Percentiles rank a stretch among this genome's conserved stretches.
Conservation (phyloP, 1,284 basidiomycete species). For the Stygiomarasmius scandens region DNA sequence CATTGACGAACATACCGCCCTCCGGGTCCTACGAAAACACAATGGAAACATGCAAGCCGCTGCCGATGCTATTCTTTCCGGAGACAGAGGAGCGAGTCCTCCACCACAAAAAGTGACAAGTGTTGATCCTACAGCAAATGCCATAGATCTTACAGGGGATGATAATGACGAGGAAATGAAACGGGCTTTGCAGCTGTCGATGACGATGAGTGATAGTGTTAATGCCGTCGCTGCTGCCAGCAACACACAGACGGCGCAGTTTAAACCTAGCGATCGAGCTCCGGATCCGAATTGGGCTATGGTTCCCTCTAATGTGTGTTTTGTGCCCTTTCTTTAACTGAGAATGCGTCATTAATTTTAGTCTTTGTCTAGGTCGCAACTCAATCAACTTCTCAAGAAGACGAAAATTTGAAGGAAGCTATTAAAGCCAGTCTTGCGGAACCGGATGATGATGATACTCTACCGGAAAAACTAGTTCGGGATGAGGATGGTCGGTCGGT, state of each 20-base stretch:
- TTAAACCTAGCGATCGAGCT: conserved; percentile 61
- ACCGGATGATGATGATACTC: conserved; percentile 41
- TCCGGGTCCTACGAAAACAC: conserved; percentile 57
- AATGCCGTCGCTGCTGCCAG: no score
- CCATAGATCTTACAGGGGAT: conserved; percentile 63
- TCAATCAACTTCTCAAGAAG: conserved; percentile 9
- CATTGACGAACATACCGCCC: conserved; percentile 48
- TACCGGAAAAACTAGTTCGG: conserved; percentile 55
- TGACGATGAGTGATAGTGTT: conserved; percentile 36
- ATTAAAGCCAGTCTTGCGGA: conserved; percentile 34
- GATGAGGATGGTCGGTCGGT: conserved; percentile 57
- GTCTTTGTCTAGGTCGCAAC: conserved; percentile 5
- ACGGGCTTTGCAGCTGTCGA: conserved; percentile 55
- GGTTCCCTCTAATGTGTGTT: conserved; percentile 63
- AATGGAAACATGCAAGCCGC: conserved; percentile 64
- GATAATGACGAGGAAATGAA: conserved; percentile 53
- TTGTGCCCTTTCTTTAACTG: background rate
- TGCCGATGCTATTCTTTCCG: conserved; percentile 59
- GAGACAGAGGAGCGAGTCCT: conserved; percentile 41
- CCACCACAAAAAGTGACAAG: conserved; percentile 26
- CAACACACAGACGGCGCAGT: conserved; percentile 31
- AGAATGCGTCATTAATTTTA: no score
- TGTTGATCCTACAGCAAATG: conserved; percentile 36
- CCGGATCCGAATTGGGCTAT: conserved; percentile 69
- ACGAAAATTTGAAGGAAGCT: conserved; percentile 22